Evolutionary conservation across 2,329 filamentous ascomycete species (phyloP).

Genomic region (Penicillium brevicompactum): DNA sequence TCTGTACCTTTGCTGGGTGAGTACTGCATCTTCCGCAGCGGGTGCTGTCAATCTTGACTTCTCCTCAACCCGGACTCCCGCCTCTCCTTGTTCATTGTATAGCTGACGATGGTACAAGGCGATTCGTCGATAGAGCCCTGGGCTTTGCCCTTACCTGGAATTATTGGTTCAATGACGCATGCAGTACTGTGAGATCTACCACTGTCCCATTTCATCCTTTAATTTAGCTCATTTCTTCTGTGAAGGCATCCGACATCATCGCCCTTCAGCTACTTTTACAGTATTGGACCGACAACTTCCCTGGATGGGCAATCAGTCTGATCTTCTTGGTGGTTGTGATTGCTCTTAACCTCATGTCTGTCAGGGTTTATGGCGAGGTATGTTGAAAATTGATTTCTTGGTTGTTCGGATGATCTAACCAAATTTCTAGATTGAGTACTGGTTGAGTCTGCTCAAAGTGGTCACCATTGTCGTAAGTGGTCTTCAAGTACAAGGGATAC

Average conservation of each 20-base stretch:
- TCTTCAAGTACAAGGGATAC: not conserved
- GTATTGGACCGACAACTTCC: conserved; percentile 65
- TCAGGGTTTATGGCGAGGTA: conserved; percentile 58
- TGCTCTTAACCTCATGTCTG: conserved; percentile 54
- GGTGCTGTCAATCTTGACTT: too few relatives aligned
- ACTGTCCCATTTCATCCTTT: not conserved
- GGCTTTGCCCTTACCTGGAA: conserved; percentile 51
- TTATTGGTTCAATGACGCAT: conserved; percentile 67
- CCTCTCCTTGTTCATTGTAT: too few relatives aligned
- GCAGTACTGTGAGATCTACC: conserved; percentile 44
- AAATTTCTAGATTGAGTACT: conserved; percentile 41
- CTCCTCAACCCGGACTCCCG: too few relatives aligned
- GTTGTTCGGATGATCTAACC: not conserved
- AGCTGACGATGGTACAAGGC: conserved; percentile 26
- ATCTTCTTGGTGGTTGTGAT: conserved; percentile 63
- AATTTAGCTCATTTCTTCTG: not conserved
- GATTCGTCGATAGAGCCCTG: conserved; percentile 48
- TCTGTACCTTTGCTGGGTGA: conserved; percentile 58
- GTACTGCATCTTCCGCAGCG: conserved; percentile 12
- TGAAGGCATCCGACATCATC: conserved; percentile 59
- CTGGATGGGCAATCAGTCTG: conserved; percentile 64
- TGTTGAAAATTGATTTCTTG: conserved; percentile 1
- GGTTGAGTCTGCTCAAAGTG: conserved; percentile 46
- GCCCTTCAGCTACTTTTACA: conserved; percentile 60
- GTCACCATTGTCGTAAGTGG: conserved; percentile 43